phyloP scores from a whole-genome alignment of 306 rosid genomes.

The Prunus dulcis region DNA sequence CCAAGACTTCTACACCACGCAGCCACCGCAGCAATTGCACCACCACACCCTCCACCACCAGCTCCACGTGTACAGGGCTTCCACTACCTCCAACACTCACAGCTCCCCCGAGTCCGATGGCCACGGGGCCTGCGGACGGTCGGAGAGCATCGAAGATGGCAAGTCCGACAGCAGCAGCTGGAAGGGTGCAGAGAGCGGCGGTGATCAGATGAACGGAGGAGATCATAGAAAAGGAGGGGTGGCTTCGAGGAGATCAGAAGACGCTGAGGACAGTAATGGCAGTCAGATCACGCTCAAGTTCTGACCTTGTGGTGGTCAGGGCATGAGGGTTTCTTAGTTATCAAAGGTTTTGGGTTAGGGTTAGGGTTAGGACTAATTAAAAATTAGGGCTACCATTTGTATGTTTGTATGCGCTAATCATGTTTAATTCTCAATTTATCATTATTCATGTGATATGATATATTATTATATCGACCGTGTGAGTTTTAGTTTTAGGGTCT shows the following conservation, averaged over 20 bases:
- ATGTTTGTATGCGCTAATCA: not conserved
- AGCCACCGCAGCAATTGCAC: slow-evolving; percentile 48
- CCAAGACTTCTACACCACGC: slow-evolving; percentile 67
- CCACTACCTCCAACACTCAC: slow-evolving; percentile 41
- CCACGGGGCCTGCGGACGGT: slow-evolving; percentile 43
- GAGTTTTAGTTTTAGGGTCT: not conserved
- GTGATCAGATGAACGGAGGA: slow-evolving; percentile 36
- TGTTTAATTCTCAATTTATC: slow-evolving; percentile 9
- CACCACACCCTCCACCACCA: slow-evolving; percentile 63
- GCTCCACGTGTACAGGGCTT: slow-evolving; percentile 60
- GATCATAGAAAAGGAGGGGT: slow-evolving; percentile 62
- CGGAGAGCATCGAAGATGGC: slow-evolving; percentile 95
- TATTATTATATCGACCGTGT: not conserved
- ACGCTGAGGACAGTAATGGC: slow-evolving; percentile 66
- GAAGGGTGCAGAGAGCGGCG: slow-evolving; percentile 80
- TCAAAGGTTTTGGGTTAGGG: slow-evolving; percentile 15
- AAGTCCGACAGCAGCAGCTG: slow-evolving; percentile 96
- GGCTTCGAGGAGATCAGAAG: slow-evolving; percentile 39
- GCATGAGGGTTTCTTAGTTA: too few species aligned
- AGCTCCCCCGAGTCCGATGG: slow-evolving; percentile 59
- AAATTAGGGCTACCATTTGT: slow-evolving; percentile 18
- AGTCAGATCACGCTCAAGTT: slow-evolving; percentile 84
- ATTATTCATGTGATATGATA: slow-evolving; percentile 4
- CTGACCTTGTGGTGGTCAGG: slow-evolving; percentile 23
- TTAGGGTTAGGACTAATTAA: slow-evolving; percentile 13